A percentile compares a stretch with the other conserved stretches of the same genome.
These are phyloP conservation scores for Ceratobasidium sp. DNA, from an alignment of 1,284 basidiomycete species.

Conservation along the genomic window DNA sequence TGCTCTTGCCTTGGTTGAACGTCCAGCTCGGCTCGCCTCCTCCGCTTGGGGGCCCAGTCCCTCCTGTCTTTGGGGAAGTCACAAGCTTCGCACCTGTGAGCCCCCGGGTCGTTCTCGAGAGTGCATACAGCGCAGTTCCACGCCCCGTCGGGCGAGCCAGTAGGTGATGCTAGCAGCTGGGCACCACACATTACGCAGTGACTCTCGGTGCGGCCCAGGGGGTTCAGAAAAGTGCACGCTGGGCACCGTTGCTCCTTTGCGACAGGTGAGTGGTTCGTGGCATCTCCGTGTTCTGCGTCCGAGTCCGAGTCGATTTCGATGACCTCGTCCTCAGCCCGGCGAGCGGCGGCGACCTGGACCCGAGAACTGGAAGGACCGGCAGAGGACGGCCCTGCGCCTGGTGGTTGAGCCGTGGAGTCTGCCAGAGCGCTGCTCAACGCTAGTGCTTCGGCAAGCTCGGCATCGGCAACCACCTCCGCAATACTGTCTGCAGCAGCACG, in stretches of 20 bases:
- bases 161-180: background rate
- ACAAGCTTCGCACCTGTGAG: constrained; percentile 27
- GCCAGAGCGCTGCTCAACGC: constrained; percentile 60
- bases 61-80: constrained; percentile 22
- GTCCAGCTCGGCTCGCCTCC: background rate
- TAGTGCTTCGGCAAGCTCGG: constrained; percentile 72
- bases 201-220: background rate
- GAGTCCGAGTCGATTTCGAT: constrained; percentile 32
- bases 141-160: constrained; percentile 50
- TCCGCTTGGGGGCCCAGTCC: constrained; percentile 26
- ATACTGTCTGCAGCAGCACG: constrained; percentile 68
- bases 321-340: background rate
- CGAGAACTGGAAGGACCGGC: background rate
- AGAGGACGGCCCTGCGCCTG: background rate
- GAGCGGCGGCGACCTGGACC: background rate
- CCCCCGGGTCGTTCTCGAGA: constrained; percentile 1
- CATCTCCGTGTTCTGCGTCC: background rate
- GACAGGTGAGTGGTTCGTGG: background rate
- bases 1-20: background rate
- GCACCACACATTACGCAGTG: constrained; percentile 39
- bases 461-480: constrained; percentile 77
- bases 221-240: constrained; percentile 44
- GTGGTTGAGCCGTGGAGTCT: constrained; percentile 49
- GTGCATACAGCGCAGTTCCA: constrained; percentile 70
- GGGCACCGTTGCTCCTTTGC: constrained; percentile 8